Conservation (phyloP, 768 basidiomycete genomes). For the Chiua virens region DNA sequence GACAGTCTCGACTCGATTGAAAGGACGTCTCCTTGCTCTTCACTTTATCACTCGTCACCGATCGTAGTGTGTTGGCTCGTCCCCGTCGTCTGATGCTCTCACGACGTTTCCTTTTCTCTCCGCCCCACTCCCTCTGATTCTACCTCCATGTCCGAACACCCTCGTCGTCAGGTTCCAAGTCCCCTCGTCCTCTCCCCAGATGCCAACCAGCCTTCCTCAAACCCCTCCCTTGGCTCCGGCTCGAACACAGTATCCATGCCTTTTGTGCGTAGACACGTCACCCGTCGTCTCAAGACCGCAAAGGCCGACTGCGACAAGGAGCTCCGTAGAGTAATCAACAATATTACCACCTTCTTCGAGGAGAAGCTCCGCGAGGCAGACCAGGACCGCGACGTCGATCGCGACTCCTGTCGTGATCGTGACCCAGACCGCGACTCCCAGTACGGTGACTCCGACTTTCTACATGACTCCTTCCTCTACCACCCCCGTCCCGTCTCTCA, state of each 20-base stretch:
- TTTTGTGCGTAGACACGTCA: conserved; percentile 90
- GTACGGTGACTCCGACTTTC: conserved; percentile 50
- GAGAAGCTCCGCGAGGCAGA: conserved; percentile 80
- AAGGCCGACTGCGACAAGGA: conserved; percentile 98
- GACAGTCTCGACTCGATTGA: conserved; percentile 13
- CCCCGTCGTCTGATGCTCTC: conserved; percentile 21
- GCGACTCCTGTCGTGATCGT: conserved; percentile 48
- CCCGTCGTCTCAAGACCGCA: conserved; percentile 86
- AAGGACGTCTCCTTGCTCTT: conserved; percentile 3
- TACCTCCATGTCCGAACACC: conserved; percentile 31
- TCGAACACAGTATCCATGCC: conserved; percentile 88
- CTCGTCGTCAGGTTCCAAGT: conserved; percentile 61
- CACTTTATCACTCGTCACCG: conserved; percentile 20
- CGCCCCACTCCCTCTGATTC: conserved; percentile 11
- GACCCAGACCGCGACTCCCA: conserved; percentile 62
- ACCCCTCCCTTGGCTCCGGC: conserved; percentile 42
- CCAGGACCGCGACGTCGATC: conserved; percentile 60
- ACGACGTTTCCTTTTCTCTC: conserved; percentile 5
- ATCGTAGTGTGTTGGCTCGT: conserved; percentile 10
- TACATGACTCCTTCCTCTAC: conserved; percentile 62
- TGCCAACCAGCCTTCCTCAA: conserved; percentile 29
- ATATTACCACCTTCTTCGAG: conserved; percentile 94
- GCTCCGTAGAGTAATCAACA: conserved; percentile 89
- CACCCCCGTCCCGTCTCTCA: conserved; percentile 57
- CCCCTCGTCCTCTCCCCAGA: conserved; percentile 80